A percentile compares a stretch with the other conserved stretches of the same genome.
Conservation (phyloP, 2,329 filamentous ascomycete species). For the Ophidiomyces ophidiicola region DNA sequence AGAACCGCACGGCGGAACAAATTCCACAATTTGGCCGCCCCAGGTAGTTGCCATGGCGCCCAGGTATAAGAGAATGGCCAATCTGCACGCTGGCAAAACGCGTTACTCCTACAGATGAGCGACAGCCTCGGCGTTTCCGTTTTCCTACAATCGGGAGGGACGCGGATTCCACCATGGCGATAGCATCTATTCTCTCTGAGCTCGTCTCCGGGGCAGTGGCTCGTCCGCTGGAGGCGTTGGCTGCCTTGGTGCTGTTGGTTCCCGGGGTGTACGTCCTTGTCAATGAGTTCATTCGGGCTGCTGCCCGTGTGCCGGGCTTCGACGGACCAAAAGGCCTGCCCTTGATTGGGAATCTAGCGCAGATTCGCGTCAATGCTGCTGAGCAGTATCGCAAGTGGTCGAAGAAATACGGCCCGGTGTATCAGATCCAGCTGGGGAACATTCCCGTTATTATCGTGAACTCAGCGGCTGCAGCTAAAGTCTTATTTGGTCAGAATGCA, state of each 20-base stretch:
- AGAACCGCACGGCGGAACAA: conserved; percentile 6
- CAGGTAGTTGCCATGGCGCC: not conserved
- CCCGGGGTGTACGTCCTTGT: conserved; percentile 37
- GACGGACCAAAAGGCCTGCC: conserved; percentile 41
- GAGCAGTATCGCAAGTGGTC: conserved; percentile 47
- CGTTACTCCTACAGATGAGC: too few species aligned
- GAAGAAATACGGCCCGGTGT: conserved; percentile 40
- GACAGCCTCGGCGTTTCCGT: too few species aligned
- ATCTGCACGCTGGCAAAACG: not conserved
- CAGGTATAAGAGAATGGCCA: not conserved
- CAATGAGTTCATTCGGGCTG: conserved; percentile 39
- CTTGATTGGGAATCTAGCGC: conserved; percentile 44
- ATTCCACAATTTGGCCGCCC: conserved; percentile 5
- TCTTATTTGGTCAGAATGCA: conserved; percentile 42
- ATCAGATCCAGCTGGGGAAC: conserved; percentile 48
- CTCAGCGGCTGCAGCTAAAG: conserved; percentile 40
- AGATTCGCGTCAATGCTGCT: conserved; percentile 44
- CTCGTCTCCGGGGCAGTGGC: not conserved
- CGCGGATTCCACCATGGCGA: conserved; percentile 2
- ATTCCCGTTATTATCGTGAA: conserved; percentile 47
- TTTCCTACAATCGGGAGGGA: too few species aligned
- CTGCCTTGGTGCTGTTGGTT: conserved; percentile 16
- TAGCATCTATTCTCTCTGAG: conserved; percentile 6
- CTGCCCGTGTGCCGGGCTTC: conserved; percentile 37
- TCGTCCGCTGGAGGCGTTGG: conserved; percentile 2